Percentiles rank a stretch among this genome's conserved stretches.
phyloP scores from a whole-genome alignment of 306 rosid genomes.

The Hippophae gyantsensis region DNA sequence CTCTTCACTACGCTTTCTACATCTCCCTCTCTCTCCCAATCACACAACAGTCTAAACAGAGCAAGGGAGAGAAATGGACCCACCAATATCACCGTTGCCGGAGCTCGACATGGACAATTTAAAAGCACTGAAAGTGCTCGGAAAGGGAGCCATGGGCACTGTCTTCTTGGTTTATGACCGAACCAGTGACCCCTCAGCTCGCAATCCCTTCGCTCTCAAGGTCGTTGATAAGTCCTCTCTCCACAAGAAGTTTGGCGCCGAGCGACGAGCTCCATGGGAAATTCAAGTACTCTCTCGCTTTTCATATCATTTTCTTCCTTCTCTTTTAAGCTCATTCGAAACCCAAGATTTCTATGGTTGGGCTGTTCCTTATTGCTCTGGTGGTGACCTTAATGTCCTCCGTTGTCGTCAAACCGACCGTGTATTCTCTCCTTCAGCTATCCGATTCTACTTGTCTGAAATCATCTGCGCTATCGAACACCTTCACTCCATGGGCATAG shows the following conservation, averaged over 20 bases:
- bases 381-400: conserved; percentile 84
- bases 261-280: conserved; percentile 85
- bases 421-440: conserved; percentile 65
- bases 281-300: conserved; percentile 47
- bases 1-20: too few species aligned
- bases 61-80: conserved; percentile 26
- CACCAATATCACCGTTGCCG: conserved; percentile 24
- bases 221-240: conserved; percentile 57
- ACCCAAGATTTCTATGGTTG: conserved; percentile 44
- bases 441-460: conserved; percentile 76
- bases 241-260: conserved; percentile 51
- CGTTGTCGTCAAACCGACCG: conserved; percentile 69
- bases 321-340: conserved; percentile 47
- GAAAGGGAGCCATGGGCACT: conserved; percentile 95
- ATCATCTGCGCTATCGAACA: conserved; percentile 78
- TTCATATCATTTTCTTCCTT: conserved; percentile 66
- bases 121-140: conserved; percentile 54
- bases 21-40: too few species aligned
- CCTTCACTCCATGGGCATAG: conserved; percentile 67
- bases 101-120: conserved; percentile 51
- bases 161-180: conserved; percentile 64
- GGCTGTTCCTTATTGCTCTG: conserved; percentile 86
- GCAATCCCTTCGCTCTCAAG: conserved; percentile 53
- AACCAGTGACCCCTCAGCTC: conserved; percentile 16
- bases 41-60: too few species aligned